Evolutionary conservation across 225 moss, liverwort and hornwort genomes (phyloP), one percentile per base, ranked within the genome.

Genomic region (Sphagnum contortum): DNA sequence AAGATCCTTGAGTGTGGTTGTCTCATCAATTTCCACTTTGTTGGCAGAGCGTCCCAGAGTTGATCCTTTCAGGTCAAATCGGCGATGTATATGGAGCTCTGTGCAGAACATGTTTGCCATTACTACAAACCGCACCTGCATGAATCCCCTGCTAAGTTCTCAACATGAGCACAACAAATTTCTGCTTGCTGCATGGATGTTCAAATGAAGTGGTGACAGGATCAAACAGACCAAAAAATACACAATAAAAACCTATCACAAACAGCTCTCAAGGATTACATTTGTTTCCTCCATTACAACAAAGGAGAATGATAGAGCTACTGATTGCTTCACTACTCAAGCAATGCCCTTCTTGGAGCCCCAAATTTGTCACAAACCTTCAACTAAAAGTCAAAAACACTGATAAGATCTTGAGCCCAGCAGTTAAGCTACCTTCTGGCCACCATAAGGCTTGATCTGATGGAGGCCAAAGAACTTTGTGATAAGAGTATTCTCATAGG

Each of bases 91-190:
- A 56, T 90, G 88, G 61, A 98, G 85, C 75, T 93, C 96, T 45
- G 96, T 98, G 76, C 96, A 98, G 60, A 98, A 98, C 92, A 98
- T 98, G 67, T 98, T 98, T 52, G 92, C 96, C 96, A 98, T 98
- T 75, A 98, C 96, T 73, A 98, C 88, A 65, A 98, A 98, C 61
- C 96, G 88, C 59, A 98, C 96, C 96, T 98, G 89, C 75, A 76
- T 67, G 56, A 29, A 29, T 49, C 29, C 71, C 69, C 62, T 68
- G 61, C 62, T 49, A 62, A 57, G 50, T 45, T 14, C 4, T 71
- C 58, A 72, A 55, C 58, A n/a, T 56, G 51, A 51, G 55, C 29
- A 29, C 0, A 0, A 29, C 29, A 29, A 29, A 29, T 29, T 29
- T 29, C 29, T 29, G 29, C 29, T 29, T 29, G 29, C 29, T 29